Evolutionary conservation across 768 basidiomycete genomes (phyloP).

Genomic region (Trametes cubensis): DNA sequence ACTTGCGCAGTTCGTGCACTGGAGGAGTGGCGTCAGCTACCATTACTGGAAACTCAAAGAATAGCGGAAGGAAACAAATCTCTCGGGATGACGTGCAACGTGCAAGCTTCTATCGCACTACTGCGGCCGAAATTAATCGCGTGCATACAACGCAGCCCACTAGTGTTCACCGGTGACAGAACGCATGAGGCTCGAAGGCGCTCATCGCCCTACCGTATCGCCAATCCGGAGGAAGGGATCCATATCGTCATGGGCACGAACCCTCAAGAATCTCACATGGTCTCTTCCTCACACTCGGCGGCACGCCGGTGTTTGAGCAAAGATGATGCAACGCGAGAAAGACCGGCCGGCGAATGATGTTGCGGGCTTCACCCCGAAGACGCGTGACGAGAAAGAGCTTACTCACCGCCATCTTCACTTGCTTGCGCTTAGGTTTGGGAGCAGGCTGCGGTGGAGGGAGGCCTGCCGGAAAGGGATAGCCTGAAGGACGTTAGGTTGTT

Average conservation of each 20-base stretch:
- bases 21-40: not conserved
- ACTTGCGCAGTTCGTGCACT: constrained; percentile 61
- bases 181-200: not conserved
- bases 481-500: constrained; percentile 23
- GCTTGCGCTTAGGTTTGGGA: constrained; percentile 50
- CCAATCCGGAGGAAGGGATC: too few species aligned
- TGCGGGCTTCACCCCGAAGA: not conserved
- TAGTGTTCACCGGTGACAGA: too few species aligned
- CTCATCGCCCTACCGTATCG: not conserved
- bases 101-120: not conserved
- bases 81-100: not conserved
- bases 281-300: not conserved
- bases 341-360: constrained; percentile 10
- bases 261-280: not conserved
- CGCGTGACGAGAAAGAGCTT: constrained; percentile 7
- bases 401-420: constrained; percentile 63
- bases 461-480: constrained; percentile 33
- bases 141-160: too few species aligned
- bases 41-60: constrained; percentile 11
- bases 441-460: constrained; percentile 27
- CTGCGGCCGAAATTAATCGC: not conserved
- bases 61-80: not conserved
- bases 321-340: constrained; percentile 14
- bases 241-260: too few species aligned
- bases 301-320: constrained; percentile 12